phyloP scores from a whole-genome alignment of 31 red algal species.

The Odonthalia washingtoniensis region DNA sequence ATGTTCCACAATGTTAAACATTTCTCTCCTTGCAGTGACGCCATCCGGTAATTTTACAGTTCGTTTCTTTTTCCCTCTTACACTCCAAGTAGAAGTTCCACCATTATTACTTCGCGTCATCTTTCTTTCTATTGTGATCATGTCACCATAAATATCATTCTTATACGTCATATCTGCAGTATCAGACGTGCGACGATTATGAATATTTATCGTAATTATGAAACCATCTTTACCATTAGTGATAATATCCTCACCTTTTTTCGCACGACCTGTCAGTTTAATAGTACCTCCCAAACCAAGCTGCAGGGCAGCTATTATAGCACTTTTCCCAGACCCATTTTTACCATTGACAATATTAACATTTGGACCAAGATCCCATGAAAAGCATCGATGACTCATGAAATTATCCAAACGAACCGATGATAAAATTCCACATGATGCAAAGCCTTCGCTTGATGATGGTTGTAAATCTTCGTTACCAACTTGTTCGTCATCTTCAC shows the following conservation, averaged over 20 bases:
- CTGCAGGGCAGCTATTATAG: slow-evolving; percentile 95
- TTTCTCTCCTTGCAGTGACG: slow-evolving; percentile 68
- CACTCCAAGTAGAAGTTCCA: slow-evolving; percentile 36
- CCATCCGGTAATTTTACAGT: slow-evolving; percentile 60
- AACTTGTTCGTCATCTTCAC: too few relatives aligned
- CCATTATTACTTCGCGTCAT: slow-evolving; percentile 21
- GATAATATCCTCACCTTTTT: slow-evolving; percentile 73
- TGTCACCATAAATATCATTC: slow-evolving; percentile 84
- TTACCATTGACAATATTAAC: slow-evolving; percentile 94
- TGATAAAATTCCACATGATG: slow-evolving; percentile 82
- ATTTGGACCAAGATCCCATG: slow-evolving; percentile 82
- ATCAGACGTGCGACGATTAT: slow-evolving; percentile 53
- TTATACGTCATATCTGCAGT: slow-evolving; percentile 62
- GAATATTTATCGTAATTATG: slow-evolving; percentile 72
- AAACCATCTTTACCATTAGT: slow-evolving; percentile 61
- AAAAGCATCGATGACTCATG: slow-evolving; percentile 92
- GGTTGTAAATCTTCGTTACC: too few relatives aligned
- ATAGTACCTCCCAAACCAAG: slow-evolving; percentile 71
- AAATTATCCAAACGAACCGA: slow-evolving; percentile 87
- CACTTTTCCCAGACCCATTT: slow-evolving; percentile 96
- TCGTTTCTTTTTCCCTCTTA: slow-evolving; percentile 15
- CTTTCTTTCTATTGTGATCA: slow-evolving; percentile 82
- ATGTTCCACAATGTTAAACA: slow-evolving; percentile 75
- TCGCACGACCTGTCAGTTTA: slow-evolving; percentile 74
- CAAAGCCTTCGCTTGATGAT: slow-evolving; percentile 58